phyloP scores from a whole-genome alignment of 352 stramenopile genomes.

The Phytophthora cactorum region DNA sequence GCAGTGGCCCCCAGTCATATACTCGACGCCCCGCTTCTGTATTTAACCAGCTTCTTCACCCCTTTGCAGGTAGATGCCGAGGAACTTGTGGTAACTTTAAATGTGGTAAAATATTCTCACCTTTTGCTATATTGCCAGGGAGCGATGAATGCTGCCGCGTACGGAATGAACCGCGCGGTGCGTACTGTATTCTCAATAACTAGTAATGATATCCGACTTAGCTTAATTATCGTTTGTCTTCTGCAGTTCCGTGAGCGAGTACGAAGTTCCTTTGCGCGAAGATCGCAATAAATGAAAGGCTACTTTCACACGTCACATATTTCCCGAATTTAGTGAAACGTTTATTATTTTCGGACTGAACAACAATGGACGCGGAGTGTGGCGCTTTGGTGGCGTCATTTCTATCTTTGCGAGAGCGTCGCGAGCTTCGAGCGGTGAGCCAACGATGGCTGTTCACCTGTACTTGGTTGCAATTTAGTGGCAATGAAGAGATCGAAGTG shows the following conservation, averaged over 20 bases:
- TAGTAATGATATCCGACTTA: neutral
- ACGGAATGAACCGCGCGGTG: slow-evolving; percentile 74
- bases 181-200: neutral
- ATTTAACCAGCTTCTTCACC: slow-evolving; percentile 70
- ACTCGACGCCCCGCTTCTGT: slow-evolving; percentile 58
- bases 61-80: slow-evolving; percentile 62
- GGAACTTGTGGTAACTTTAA: neutral
- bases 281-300: slow-evolving; percentile 1
- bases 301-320: slow-evolving; percentile 6
- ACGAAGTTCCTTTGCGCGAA: neutral
- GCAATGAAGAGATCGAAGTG: slow-evolving; percentile 1
- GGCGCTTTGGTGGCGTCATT: slow-evolving; percentile 44
- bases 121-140: slow-evolving; percentile 40
- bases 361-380: slow-evolving; percentile 44
- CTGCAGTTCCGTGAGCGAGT: slow-evolving; percentile 31
- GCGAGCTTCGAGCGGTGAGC: slow-evolving; percentile 52
- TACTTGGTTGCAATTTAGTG: slow-evolving; percentile 47
- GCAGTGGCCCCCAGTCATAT: slow-evolving; percentile 48
- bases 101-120: neutral
- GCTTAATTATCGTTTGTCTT: neutral
- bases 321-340: slow-evolving; percentile 11
- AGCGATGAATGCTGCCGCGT: slow-evolving; percentile 60
- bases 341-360: slow-evolving; percentile 10
- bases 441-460: slow-evolving; percentile 66
- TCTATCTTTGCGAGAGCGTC: slow-evolving; percentile 49